These are phyloP conservation scores for Penicillium turbatum DNA, from an alignment of 495 filamentous ascomycete species.

Conservation along the genomic window DNA sequence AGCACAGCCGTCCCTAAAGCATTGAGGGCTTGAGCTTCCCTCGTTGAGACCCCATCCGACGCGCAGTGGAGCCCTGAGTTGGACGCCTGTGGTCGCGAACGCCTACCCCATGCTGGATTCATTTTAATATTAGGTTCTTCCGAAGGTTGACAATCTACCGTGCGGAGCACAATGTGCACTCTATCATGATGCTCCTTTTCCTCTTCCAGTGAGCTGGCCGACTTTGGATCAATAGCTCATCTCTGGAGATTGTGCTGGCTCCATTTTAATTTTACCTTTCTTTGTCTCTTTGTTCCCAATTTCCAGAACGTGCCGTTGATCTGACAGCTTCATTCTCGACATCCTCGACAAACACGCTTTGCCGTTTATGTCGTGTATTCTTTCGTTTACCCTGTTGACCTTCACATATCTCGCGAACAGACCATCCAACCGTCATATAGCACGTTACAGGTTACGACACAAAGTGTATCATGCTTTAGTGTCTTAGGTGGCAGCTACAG, in stretches of 20 bases:
- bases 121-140: too few species aligned
- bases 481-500: conserved; percentile 33
- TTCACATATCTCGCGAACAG: neutral
- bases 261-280: conserved; percentile 5
- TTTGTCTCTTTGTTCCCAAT: conserved; percentile 8
- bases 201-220: neutral
- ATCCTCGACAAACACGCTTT: too few species aligned
- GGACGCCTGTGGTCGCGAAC: conserved; percentile 16
- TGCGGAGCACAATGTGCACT: too few species aligned
- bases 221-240: neutral
- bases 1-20: neutral
- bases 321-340: too few species aligned
- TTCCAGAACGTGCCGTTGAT: too few species aligned
- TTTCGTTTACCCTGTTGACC: too few species aligned
- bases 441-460: neutral
- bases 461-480: conserved; percentile 6
- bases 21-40: conserved; percentile 15
- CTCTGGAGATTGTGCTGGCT: neutral
- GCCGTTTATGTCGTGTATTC: too few species aligned
- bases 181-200: neutral
- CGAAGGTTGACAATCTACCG: too few species aligned
- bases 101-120: conserved; percentile 6
- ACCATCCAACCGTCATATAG: neutral
- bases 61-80: conserved; percentile 17
- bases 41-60: conserved; percentile 14